A percentile compares a stretch with the other conserved stretches of the same genome.
Conservation (phyloP, 352 stramenopile species). For the Phytophthora idaei region DNA sequence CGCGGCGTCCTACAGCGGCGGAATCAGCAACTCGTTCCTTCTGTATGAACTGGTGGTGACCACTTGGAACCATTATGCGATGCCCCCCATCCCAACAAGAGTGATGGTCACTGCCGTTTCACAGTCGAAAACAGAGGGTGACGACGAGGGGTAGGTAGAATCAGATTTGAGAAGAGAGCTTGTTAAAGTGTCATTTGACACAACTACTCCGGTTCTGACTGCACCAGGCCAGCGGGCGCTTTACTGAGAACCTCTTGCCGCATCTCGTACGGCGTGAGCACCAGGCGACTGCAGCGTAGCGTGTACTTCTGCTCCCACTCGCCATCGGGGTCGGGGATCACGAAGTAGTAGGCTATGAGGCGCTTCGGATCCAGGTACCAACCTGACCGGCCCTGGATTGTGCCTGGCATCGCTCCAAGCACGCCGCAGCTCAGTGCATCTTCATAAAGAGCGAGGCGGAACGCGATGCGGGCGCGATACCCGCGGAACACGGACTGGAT, state of each 20-base stretch:
- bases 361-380: conserved; percentile 85
- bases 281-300: conserved; percentile 56
- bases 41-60: conserved; percentile 5
- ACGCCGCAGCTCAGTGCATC: conserved; percentile 68
- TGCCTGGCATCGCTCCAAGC: conserved; percentile 75
- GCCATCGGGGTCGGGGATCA: conserved; percentile 48
- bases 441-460: conserved; percentile 68
- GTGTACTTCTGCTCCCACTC: conserved; percentile 73
- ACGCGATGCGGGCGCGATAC: conserved; percentile 51
- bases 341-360: conserved; percentile 80
- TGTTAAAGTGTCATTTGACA: conserved; percentile 24
- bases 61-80: conserved; percentile 13
- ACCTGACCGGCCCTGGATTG: conserved; percentile 59
- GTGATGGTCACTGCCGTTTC: conserved; percentile 17
- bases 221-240: conserved; percentile 2
- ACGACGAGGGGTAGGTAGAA: conserved; percentile 14
- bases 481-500: conserved; percentile 70
- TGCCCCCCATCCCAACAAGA: background rate
- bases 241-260: conserved; percentile 54
- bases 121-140: conserved; percentile 19
- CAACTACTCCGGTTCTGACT: conserved; percentile 1
- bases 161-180: conserved; percentile 25
- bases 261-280: conserved; percentile 78
- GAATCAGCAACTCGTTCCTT: conserved; percentile 21
- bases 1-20: conserved; percentile 2